Evolutionary conservation across 208 protist species (phyloP), one percentile per base, ranked within the genome.

Genomic region (Crithidia expoeki): DNA sequence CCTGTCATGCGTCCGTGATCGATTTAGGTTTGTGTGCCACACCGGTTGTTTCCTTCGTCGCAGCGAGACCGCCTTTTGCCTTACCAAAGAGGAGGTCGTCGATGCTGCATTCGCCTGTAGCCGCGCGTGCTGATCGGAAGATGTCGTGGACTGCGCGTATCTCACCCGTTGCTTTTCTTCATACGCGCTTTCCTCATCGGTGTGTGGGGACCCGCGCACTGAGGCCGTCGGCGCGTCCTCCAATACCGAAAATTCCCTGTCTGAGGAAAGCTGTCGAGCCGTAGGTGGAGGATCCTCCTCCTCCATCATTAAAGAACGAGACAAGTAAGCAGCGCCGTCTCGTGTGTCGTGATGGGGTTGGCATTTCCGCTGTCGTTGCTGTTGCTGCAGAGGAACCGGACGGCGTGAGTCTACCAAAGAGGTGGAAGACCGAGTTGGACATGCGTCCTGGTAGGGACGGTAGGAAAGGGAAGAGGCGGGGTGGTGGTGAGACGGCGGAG

Each of bases 201-300:
- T 23, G 47, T n/a, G 27, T 21, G 40, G 34, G 4, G 50, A 23
- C 4, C 32, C 4, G 2, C 2, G 33, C 34, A 19, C 4, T n/a
- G 61, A 7, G 0, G 61, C 30, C 23, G 40, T 27, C 30, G 49
- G 46, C 25, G 16, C 16, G 19, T n/a, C 44, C 9, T 65, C 44
- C 3, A 50, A 11, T 12, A 62, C 65, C n/a, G 52, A 52, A 30
- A 70, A 79, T 21, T 73, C 50, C 3, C 64, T 23, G 40, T 79
- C 74, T 0, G 23, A 36, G 0, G 74, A 74, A n/a, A 74, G 74
- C 56, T 79, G 60, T 12, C 74, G 59, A 32, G 65, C 74, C 3
- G 63, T 68, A 2, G 53, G 74, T 19, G 46, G 74, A 16, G 62
- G 19, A 16, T 53, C 47, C 2, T 44, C 59, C 4, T 47, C 34